Evolutionary conservation across 257 asterid genomes (phyloP).

Genomic region (Solanum gandarillasii): DNA sequence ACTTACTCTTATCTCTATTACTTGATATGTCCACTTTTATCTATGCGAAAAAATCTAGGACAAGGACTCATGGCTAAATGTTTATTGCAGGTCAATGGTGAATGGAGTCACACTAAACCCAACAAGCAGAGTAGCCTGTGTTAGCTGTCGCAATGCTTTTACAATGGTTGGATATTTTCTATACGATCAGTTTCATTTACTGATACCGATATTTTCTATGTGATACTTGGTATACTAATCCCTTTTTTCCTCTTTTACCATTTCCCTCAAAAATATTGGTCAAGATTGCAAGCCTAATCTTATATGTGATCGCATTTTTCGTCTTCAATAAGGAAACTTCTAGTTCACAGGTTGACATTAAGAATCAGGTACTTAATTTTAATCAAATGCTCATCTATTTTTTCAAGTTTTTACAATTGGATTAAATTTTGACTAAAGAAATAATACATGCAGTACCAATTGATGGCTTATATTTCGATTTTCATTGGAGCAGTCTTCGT

Average conservation of each 20-base stretch:
- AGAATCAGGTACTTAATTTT: conserved; percentile 44
- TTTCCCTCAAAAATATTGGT: background rate
- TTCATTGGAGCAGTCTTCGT: conserved; percentile 72
- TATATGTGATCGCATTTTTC: conserved; percentile 64
- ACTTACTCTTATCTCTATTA: background rate
- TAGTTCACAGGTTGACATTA: conserved; percentile 30
- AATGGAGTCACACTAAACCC: conserved; percentile 85
- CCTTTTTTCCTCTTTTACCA: background rate
- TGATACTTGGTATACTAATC: background rate
- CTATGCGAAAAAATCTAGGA: background rate
- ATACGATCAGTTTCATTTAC: background rate
- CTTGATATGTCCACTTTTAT: background rate
- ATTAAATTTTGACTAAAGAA: conserved; percentile 3
- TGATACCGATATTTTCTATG: background rate
- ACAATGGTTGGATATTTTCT: conserved; percentile 53
- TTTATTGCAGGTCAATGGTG: conserved; percentile 78
- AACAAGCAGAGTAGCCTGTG: conserved; percentile 77
- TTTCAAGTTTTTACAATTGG: background rate
- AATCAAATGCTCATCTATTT: background rate
- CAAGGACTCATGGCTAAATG: background rate
- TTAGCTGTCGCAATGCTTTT: conserved; percentile 89
- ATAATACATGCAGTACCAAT: conserved; percentile 51
- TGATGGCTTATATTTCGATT: conserved; percentile 80
- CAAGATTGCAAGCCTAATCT: conserved; percentile 80
- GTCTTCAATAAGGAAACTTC: conserved; percentile 42